Evolutionary conservation across 805 yeast species (phyloP), one percentile per base, ranked within the genome.

Genomic region (Wilhelminamyces savonicus): DNA sequence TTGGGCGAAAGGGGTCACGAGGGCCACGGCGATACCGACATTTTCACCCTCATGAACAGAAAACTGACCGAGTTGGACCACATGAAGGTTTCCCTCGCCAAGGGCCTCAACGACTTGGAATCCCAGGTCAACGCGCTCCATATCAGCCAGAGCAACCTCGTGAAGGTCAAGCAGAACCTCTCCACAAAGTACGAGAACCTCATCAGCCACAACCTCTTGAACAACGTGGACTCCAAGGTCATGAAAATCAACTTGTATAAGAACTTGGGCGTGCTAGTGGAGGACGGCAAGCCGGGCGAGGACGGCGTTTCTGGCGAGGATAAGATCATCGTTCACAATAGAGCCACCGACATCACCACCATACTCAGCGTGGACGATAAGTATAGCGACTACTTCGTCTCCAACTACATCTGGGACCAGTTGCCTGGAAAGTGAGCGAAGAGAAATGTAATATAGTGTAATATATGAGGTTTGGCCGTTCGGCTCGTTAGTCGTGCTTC

Each of bases 371-470:
- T 76, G 47, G 66, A 67, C 25, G 60, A 64, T 19, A 69, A 74
- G 35, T 74, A 77, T 37, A 74, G 82, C 43, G 78, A 77, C 35
- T 79, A 69, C 44, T 83, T 82, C 51, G 70, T 82, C 18, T 71
- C 85, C 10, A 83, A 84, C 46, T 80, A 74, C 48, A 71, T 84
- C 19, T 84, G 95, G 95, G 92, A 82, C 37, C 68, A 71, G 31
- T 41, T 74, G 39, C 66, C 35, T 41, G 8, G 27, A 29, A 24
- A 14, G 10, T 27, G 15, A 16, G 9, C 16, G 17, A 25, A 33
- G 12, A 19, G 16, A 31, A 20, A 20, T 26, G 29, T 19, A 32
- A 32, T 22, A 15, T 13, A 29, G 21, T 31, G 21, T 19, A 23
- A 15, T 10, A 11, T 10, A 23, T 21, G 15, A 20, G 14, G 24